These are phyloP conservation scores for Suillus plorans DNA, from an alignment of 768 basidiomycete species.

Conservation along the genomic window DNA sequence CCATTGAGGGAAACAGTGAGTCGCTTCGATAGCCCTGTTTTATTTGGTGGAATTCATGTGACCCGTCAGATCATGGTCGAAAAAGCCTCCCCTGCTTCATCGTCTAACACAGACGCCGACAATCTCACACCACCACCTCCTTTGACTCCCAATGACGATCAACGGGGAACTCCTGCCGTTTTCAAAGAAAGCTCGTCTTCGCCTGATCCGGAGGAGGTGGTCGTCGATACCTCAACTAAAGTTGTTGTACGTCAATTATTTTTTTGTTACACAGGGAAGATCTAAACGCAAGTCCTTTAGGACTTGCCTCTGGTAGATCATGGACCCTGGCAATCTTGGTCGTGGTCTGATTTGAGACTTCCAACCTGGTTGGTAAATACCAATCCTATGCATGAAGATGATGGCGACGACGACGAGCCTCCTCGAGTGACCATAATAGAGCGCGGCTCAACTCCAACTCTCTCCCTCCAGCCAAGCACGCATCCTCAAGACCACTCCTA, in stretches of 20 bases:
- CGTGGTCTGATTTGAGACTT: conserved; percentile 32
- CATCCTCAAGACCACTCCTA: conserved; percentile 17
- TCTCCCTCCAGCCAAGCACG: conserved; percentile 12
- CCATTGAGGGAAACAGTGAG: conserved; percentile 26
- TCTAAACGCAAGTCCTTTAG: conserved; percentile 15
- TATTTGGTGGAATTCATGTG: neutral
- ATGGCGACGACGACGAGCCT: conserved; percentile 26
- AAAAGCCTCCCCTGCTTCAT: conserved; percentile 26
- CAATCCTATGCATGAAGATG: conserved; percentile 11
- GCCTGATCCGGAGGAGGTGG: conserved; percentile 18
- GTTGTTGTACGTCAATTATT: conserved; percentile 22
- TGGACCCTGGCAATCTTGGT: conserved; percentile 35
- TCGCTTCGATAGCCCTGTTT: neutral
- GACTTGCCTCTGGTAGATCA: conserved; percentile 17
- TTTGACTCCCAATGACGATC: conserved; percentile 37
- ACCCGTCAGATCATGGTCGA: conserved; percentile 15
- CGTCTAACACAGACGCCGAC: conserved; percentile 31
- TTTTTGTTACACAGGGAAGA: neutral
- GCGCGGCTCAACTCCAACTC: conserved; percentile 13
- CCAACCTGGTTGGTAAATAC: conserved; percentile 25
- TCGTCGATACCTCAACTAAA: conserved; percentile 16
- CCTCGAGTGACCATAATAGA: conserved; percentile 16
- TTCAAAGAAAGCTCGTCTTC: conserved; percentile 26
- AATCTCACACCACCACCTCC: conserved; percentile 35
- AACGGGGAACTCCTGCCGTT: conserved; percentile 16